A percentile compares a stretch with the other conserved stretches of the same genome.
Conservation (phyloP, 768 basidiomycete species). For the Hericium alpestre region DNA sequence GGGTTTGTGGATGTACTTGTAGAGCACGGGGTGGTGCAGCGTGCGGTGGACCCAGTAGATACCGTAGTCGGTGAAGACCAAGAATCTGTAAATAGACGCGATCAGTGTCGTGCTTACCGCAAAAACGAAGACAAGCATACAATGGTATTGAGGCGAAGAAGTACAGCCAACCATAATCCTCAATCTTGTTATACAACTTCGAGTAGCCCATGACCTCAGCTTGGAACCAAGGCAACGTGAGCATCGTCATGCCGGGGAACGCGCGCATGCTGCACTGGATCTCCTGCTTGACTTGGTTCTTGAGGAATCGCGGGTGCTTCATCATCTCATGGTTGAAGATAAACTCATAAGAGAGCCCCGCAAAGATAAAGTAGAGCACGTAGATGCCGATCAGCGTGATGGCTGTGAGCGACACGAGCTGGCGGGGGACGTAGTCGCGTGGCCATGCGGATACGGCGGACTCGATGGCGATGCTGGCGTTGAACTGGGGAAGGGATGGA, state of each 20-base stretch:
- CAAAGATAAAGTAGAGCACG: slow-evolving; percentile 81
- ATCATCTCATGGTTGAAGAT: slow-evolving; percentile 96
- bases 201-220: slow-evolving; percentile 84
- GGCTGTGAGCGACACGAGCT: slow-evolving; percentile 56
- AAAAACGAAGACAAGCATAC: slow-evolving; percentile 30
- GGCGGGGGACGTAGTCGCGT: slow-evolving; percentile 71
- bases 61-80: slow-evolving; percentile 82
- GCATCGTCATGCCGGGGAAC: slow-evolving; percentile 71
- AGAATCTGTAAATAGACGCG: slow-evolving; percentile 36
- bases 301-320: slow-evolving; percentile 86
- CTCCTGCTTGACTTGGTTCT: slow-evolving; percentile 76
- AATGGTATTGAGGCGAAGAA: slow-evolving; percentile 55
- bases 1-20: slow-evolving; percentile 91
- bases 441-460: slow-evolving; percentile 63
- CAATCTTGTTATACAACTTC: slow-evolving; percentile 64
- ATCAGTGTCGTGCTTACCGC: too few species aligned
- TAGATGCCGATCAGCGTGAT: slow-evolving; percentile 78
- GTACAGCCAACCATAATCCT: slow-evolving; percentile 73
- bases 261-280: slow-evolving; percentile 64
- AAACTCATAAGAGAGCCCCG: slow-evolving; percentile 68
- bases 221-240: slow-evolving; percentile 92
- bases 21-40: slow-evolving; percentile 75
- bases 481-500: slow-evolving; percentile 31
- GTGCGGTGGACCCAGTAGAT: slow-evolving; percentile 97
- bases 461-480: slow-evolving; percentile 18